Percentiles rank a stretch among this genome's conserved stretches.
phyloP scores from a whole-genome alignment of 2,329 filamentous ascomycete genomes.

The Mycocentrospora acerina region DNA sequence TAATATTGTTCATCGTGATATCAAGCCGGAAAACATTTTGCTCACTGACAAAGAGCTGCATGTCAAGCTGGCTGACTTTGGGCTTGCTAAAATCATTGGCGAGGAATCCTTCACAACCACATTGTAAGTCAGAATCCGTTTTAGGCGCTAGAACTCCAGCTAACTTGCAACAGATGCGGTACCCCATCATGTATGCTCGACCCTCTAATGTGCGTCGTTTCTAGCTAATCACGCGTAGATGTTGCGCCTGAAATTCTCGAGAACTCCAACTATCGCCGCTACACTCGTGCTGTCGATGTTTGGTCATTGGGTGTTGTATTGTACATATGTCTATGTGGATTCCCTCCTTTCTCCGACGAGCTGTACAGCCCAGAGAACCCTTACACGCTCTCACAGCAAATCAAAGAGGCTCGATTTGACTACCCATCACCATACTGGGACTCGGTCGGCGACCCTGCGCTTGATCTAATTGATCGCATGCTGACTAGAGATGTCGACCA shows the following conservation, averaged over 20 bases:
- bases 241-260: conserved; percentile 94
- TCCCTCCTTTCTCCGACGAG: conserved; percentile 96
- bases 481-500: conserved; percentile 81
- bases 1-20: conserved; percentile 95
- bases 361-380: conserved; percentile 79
- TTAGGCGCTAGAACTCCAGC: conserved; percentile 5
- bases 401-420: conserved; percentile 83
- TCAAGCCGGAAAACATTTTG: conserved; percentile 96
- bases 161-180: conserved; percentile 60
- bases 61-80: conserved; percentile 94
- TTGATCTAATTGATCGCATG: conserved; percentile 95
- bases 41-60: conserved; percentile 80
- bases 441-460: conserved; percentile 77
- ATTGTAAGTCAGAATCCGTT: conserved; percentile 54
- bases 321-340: conserved; percentile 95
- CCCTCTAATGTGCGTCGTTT: background rate
- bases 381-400: conserved; percentile 84
- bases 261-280: conserved; percentile 77
- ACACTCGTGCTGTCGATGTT: conserved; percentile 92
- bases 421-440: conserved; percentile 98
- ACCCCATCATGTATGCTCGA: conserved; percentile 75
- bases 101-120: conserved; percentile 98
- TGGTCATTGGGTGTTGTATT: conserved; percentile 98
- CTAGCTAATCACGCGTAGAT: conserved; percentile 51
- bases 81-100: conserved; percentile 95